A percentile compares a stretch with the other conserved stretches of the same genome.
phyloP scores from a whole-genome alignment of 352 stramenopile species.

The Elongisporangium senticosum region DNA sequence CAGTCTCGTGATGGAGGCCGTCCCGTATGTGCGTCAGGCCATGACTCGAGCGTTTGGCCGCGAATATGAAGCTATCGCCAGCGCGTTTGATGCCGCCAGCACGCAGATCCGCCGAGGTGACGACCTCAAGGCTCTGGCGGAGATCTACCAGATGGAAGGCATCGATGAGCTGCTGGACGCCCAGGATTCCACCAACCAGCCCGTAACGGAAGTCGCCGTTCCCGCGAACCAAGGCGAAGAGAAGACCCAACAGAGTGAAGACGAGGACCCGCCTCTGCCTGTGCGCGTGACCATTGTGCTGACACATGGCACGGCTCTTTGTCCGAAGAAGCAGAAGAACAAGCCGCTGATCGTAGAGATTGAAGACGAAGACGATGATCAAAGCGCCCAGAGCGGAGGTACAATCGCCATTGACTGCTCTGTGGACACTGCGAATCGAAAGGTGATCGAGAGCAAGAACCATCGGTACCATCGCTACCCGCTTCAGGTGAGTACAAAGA shows the following conservation, averaged over 20 bases:
- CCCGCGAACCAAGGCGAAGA: slow-evolving; percentile 6
- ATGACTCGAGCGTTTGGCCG: slow-evolving; percentile 39
- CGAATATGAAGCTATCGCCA: slow-evolving; percentile 32
- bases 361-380: slow-evolving; percentile 9
- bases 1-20: slow-evolving; percentile 71
- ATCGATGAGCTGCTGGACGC: slow-evolving; percentile 70
- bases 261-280: slow-evolving; percentile 3
- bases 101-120: slow-evolving; percentile 37
- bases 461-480: slow-evolving; percentile 59
- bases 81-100: slow-evolving; percentile 41
- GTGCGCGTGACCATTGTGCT: slow-evolving; percentile 31
- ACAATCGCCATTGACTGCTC: slow-evolving; percentile 29
- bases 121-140: slow-evolving; percentile 58
- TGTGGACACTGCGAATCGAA: slow-evolving; percentile 39
- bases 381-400: slow-evolving; percentile 1
- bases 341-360: slow-evolving; percentile 73
- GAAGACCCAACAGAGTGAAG: slow-evolving; percentile 9
- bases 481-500: slow-evolving; percentile 12
- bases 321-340: slow-evolving; percentile 24
- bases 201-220: not conserved
- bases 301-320: too few relatives aligned
- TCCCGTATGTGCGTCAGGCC: slow-evolving; percentile 59
- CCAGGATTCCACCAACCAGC: slow-evolving; percentile 2
- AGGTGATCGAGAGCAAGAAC: slow-evolving; percentile 47
- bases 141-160: slow-evolving; percentile 77